Evolutionary conservation across 306 rosid genomes (phyloP), one percentile per base, ranked within the genome.

Genomic region (Erythrophleum fordii): DNA sequence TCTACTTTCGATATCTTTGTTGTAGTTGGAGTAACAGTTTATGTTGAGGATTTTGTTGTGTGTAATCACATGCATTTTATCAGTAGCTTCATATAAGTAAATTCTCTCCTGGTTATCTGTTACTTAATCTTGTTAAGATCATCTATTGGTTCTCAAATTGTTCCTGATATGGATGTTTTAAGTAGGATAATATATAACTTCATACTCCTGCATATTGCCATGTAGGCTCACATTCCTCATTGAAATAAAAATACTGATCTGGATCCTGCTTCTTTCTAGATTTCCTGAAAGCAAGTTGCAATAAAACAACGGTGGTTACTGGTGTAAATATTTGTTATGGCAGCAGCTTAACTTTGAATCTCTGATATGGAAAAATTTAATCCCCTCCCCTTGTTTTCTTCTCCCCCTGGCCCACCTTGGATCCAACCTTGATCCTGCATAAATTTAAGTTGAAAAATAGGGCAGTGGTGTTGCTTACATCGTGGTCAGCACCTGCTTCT

Each of bases 71-170:
- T 34, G 35, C 68, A 20, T 22, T 56, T 80, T 72, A 17, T 53
- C 16, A 52, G 64, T 37, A 39, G 29, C 13, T 49, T 73, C 59
- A n/a, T n/a, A 16, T 11, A 8, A n/a, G 25, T 59, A 44, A 23
- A 59, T 14, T 78, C 62, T 62, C 77, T 16, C 29, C 69, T 69
- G 46, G 37, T 80, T 46, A 69, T 26, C 69, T 64, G 34, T 8
- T 45, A 55, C 66, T 39, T 53, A 23, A 44, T 78, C 28, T 77
- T 64, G 42, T 28, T 8, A 55, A 55, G 14, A 65, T n/a, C 22
- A 65, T 53, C 26, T 78, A 23, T 52, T 68, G 65, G 20, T 61
- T 80, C 64, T 45, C 9, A 60, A 31, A 28, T n/a, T 31, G 58
- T 61, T 22, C 29, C 28, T 59, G 65, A 46, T 80, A 18, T 80